A percentile compares a stretch with the other conserved stretches of the same genome.
phyloP scores from a whole-genome alignment of 768 basidiomycete genomes.

The Russula emetica region DNA sequence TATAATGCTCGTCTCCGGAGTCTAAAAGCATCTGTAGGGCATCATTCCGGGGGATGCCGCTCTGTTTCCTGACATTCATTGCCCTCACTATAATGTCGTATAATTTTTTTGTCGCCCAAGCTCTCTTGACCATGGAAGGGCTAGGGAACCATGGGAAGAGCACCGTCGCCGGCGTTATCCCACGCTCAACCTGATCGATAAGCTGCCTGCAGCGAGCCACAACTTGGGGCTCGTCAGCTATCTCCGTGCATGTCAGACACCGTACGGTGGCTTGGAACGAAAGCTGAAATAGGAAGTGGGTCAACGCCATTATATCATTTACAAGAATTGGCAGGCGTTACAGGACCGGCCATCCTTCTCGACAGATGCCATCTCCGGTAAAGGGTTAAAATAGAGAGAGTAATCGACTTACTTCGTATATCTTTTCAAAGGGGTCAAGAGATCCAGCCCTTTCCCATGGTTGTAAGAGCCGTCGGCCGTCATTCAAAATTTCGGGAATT shows the following conservation, averaged over 20 bases:
- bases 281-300: slow-evolving; percentile 35
- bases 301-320: slow-evolving; percentile 1
- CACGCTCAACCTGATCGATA: slow-evolving; percentile 64
- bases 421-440: slow-evolving; percentile 67
- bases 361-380: slow-evolving; percentile 15
- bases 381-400: slow-evolving; percentile 5
- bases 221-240: slow-evolving; percentile 58
- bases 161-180: slow-evolving; percentile 68
- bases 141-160: slow-evolving; percentile 75
- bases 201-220: slow-evolving; percentile 60
- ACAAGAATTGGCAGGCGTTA: not conserved
- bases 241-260: slow-evolving; percentile 61
- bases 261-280: slow-evolving; percentile 72
- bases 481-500: slow-evolving; percentile 59
- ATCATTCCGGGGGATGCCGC: slow-evolving; percentile 56
- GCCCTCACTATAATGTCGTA: slow-evolving; percentile 62
- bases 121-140: slow-evolving; percentile 64
- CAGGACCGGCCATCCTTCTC: slow-evolving; percentile 2
- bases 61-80: slow-evolving; percentile 53
- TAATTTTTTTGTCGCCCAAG: slow-evolving; percentile 70
- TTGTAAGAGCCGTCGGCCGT: slow-evolving; percentile 57
- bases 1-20: slow-evolving; percentile 58
- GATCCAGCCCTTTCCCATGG: slow-evolving; percentile 61
- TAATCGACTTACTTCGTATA: slow-evolving; percentile 53
- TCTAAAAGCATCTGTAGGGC: slow-evolving; percentile 74